phyloP scores from a whole-genome alignment of 2,329 filamentous ascomycete species.

The Aspergillus carbonarius region DNA sequence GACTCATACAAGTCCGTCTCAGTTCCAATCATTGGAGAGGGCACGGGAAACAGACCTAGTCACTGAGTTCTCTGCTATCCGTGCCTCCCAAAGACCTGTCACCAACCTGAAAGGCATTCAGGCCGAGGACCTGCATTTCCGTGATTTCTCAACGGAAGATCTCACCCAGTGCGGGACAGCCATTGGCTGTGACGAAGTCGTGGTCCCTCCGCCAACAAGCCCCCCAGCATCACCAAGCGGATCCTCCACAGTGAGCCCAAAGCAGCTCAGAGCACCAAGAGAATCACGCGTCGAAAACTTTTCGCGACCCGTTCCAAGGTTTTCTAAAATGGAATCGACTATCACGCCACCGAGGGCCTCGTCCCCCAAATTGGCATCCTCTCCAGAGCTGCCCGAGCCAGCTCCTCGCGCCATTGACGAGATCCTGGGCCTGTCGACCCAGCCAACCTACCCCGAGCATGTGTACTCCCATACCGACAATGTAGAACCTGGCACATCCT shows the following conservation, averaged over 20 bases:
- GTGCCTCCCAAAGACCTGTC: conserved; percentile 52
- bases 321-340: conserved; percentile 40
- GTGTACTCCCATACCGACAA: conserved; percentile 26
- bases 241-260: conserved; percentile 26
- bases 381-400: conserved; percentile 34
- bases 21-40: conserved; percentile 54
- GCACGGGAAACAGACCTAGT: conserved; percentile 53
- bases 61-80: conserved; percentile 54
- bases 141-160: conserved; percentile 35
- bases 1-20: conserved; percentile 57
- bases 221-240: conserved; percentile 33
- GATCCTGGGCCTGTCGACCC: conserved; percentile 35
- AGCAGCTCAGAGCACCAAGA: conserved; percentile 23
- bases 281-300: conserved; percentile 54
- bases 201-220: conserved; percentile 22
- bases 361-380: conserved; percentile 35
- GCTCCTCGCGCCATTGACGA: conserved; percentile 43
- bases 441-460: conserved; percentile 32
- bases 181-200: conserved; percentile 23
- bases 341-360: conserved; percentile 39
- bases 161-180: conserved; percentile 22
- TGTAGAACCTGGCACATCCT: conserved; percentile 8
- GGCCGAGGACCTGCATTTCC: conserved; percentile 48
- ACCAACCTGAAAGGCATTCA: conserved; percentile 54
- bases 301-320: conserved; percentile 51